Conservation (phyloP, 352 stramenopile genomes). For the Pythium sp. region DNA sequence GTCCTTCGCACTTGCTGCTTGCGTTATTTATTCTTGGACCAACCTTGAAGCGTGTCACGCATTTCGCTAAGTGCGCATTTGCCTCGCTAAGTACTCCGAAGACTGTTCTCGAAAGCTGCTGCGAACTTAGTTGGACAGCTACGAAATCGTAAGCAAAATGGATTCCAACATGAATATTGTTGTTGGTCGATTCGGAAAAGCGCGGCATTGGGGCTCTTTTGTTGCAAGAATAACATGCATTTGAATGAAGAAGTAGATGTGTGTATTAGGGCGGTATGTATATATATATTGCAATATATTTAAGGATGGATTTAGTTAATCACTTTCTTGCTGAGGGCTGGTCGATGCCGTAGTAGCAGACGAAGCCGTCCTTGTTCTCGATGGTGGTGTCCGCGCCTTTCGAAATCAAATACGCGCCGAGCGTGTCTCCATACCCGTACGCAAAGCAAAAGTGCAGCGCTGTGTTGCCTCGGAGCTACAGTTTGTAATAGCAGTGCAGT, state of each 20-base stretch:
- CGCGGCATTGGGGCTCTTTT: background rate
- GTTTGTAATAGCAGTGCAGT: background rate
- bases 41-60: background rate
- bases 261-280: background rate
- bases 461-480: conserved; percentile 79
- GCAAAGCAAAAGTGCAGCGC: conserved; percentile 90
- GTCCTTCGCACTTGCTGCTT: conserved; percentile 1
- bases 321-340: conserved; percentile 32
- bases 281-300: background rate
- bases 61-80: background rate
- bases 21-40: background rate
- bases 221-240: background rate
- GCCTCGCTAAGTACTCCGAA: background rate
- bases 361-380: conserved; percentile 57
- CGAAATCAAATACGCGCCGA: conserved; percentile 86
- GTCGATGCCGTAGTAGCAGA: conserved; percentile 70
- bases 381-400: conserved; percentile 81
- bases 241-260: background rate
- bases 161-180: background rate
- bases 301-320: background rate
- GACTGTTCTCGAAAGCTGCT: background rate
- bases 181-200: background rate
- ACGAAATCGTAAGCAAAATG: background rate
- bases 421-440: conserved; percentile 85
- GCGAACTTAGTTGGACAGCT: background rate